Percentiles rank a stretch among this genome's conserved stretches.
These are phyloP conservation scores for Monilinia aucupariae DNA, from an alignment of 2,329 filamentous ascomycete genomes.

Conservation along the genomic window DNA sequence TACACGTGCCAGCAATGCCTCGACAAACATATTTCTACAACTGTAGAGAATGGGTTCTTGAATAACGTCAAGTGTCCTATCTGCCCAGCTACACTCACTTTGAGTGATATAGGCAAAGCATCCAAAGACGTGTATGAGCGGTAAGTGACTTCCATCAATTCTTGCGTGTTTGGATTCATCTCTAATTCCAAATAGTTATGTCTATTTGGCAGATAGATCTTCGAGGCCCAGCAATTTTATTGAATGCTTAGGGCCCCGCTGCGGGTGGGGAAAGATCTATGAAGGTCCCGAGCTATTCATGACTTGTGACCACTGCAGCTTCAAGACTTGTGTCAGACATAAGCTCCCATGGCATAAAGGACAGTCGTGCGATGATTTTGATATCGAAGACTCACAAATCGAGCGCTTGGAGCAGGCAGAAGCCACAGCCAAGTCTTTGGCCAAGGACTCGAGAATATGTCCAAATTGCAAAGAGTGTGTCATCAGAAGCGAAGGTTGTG, in stretches of 20 bases:
- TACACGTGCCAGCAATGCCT: background rate
- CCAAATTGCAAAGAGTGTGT: constrained; percentile 26
- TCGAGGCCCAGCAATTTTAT: constrained; percentile 1
- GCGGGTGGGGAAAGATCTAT: constrained; percentile 24
- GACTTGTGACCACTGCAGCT: constrained; percentile 24
- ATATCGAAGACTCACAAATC: constrained; percentile 23
- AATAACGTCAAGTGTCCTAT: constrained; percentile 8
- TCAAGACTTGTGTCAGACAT: constrained; percentile 24
- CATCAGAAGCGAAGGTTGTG: constrained; percentile 23
- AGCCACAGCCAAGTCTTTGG: constrained; percentile 27
- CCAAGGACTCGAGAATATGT: constrained; percentile 23
- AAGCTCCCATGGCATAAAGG: constrained; percentile 29
- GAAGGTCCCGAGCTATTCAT: constrained; percentile 21
- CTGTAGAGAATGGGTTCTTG: background rate
- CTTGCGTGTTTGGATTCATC: background rate
- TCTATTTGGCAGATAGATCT: background rate
- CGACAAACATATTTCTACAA: constrained; percentile 1
- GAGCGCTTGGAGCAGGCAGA: constrained; percentile 28
- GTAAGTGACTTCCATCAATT: background rate
- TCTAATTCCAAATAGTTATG: background rate
- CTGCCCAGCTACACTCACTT: background rate
- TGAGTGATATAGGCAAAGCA: background rate
- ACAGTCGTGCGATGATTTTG: constrained; percentile 26
- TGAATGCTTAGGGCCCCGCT: constrained; percentile 23
- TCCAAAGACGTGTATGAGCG: background rate